Conservation (phyloP, 352 stramenopile genomes). For the Pythium brassicae region DNA sequence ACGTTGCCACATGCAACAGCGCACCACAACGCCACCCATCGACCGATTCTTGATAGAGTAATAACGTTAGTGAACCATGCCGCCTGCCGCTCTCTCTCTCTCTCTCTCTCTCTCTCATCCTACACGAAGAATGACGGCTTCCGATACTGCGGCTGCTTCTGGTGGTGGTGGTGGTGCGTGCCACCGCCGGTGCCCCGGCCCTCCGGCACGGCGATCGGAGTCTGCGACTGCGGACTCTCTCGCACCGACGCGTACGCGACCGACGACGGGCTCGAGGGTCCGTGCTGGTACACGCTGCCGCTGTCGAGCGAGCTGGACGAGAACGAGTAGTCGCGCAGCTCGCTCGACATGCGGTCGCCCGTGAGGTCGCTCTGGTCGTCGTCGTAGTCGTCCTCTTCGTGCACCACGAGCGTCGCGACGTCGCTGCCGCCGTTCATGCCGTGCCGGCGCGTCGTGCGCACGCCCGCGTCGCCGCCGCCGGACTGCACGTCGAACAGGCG, state of each 20-base stretch:
- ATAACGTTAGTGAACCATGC: not conserved
- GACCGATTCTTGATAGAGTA: not conserved
- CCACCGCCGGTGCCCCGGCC: not conserved
- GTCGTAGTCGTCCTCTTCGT: conserved; percentile 17
- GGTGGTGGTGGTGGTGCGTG: not conserved
- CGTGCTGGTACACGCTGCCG: conserved; percentile 32
- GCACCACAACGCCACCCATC: too few relatives aligned
- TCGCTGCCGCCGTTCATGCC: conserved; percentile 11
- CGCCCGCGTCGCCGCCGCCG: conserved; percentile 8
- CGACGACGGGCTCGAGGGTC: conserved; percentile 45
- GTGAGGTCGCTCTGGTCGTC: conserved; percentile 15
- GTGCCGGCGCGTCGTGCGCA: conserved; percentile 8
- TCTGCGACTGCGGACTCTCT: conserved; percentile 42
- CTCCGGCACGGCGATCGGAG: conserved; percentile 12
- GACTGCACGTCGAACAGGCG: conserved; percentile 62
- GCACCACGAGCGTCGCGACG: conserved; percentile 16
- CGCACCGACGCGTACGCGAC: conserved; percentile 61
- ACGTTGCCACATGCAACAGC: too few relatives aligned
- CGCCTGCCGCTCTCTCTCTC: too few relatives aligned
- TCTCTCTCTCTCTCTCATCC: too few relatives aligned
- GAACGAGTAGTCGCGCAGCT: conserved; percentile 40
- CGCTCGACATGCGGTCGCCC: conserved; percentile 21
- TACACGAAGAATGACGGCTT: conserved; percentile 62
- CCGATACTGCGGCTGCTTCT: conserved; percentile 11
- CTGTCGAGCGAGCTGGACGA: conserved; percentile 40